Evolutionary conservation across 2,329 filamentous ascomycete species (phyloP), one percentile per base, ranked within the genome.

Genomic region (Hypoxylon sp.): DNA sequence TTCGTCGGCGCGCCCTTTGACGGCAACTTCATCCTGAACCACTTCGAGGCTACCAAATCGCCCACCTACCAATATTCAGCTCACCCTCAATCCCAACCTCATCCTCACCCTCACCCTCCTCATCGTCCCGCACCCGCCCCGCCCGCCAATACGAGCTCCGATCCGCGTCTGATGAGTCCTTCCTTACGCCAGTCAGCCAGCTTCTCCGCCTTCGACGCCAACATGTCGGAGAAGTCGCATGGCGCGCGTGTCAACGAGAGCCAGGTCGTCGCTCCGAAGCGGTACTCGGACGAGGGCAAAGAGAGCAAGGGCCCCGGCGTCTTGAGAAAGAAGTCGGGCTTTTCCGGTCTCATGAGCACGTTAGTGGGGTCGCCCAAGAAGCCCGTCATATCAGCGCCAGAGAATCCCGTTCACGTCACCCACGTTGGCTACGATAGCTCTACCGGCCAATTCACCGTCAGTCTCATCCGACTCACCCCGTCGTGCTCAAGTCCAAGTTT

Each of bases 361-460:
- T 73, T 88, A 59, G 87, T 96, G 57, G 90, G 91, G 65, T 94
- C 92, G 29, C 92, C 91, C 49, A 91, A 93, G 75, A 91, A 92
- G 64, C 92, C 95, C 42, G 87, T 94, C 75, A 99, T 99, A 69
- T 98, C 95, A n/a, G 91, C 92, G 31, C 95, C 95, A 51, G 93
- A 97, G 76, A 98, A 99, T 70, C 95, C 95, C 45, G 92, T 98
- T 58, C 95, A 98, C 77, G 91, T 99, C 69, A 98, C 94, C 55
- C 95, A 99, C 76, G 95, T 99, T 65, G 94, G 94, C 68, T 97
- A 97, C 74, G 94, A 99, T 76, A 96, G 95, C 77, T 85, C 91
- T 70, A 98, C 95, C 3, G 95, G 95, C 66, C 91, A 97, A 77
- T 99, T 97, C 75, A 98, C 94, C 55, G 92, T 96, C 82, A 72